phyloP scores from a whole-genome alignment of 2,329 filamentous ascomycete species.

The Fusarium continuum region DNA sequence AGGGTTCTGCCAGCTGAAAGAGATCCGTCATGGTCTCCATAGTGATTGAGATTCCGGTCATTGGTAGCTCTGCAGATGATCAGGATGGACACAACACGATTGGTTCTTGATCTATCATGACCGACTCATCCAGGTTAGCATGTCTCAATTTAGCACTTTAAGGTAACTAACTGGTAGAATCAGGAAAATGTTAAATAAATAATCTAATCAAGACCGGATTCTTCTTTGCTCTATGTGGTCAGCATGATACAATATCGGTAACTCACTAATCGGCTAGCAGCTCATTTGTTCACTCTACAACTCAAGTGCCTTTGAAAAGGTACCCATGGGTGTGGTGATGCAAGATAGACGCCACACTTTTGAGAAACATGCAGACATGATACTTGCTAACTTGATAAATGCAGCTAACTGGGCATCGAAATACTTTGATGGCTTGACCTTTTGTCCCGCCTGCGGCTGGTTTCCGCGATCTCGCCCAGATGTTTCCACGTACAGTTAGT shows the following conservation, averaged over 20 bases:
- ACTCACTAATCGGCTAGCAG: slow-evolving; percentile 1
- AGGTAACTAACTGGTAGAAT: too few relatives aligned
- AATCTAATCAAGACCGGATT: too few relatives aligned
- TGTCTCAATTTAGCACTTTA: too few relatives aligned
- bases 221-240: background rate
- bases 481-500: slow-evolving; percentile 13
- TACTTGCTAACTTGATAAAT: background rate
- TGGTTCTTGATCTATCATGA: background rate
- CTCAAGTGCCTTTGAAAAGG: background rate
- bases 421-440: slow-evolving; percentile 3
- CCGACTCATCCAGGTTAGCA: too few relatives aligned
- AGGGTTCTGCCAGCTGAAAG: slow-evolving; percentile 1
- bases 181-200: too few relatives aligned
- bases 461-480: slow-evolving; percentile 7
- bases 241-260: too few relatives aligned
- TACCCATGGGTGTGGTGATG: background rate
- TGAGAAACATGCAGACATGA: too few relatives aligned
- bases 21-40: slow-evolving; percentile 11
- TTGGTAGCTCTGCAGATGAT: slow-evolving; percentile 21
- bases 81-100: slow-evolving; percentile 5
- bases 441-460: slow-evolving; percentile 11
- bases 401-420: slow-evolving; percentile 12
- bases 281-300: slow-evolving; percentile 1
- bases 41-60: slow-evolving; percentile 31
- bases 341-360: background rate